Evolutionary conservation across 495 filamentous ascomycete species (phyloP).

Genomic region (Lophium mytilinum): DNA sequence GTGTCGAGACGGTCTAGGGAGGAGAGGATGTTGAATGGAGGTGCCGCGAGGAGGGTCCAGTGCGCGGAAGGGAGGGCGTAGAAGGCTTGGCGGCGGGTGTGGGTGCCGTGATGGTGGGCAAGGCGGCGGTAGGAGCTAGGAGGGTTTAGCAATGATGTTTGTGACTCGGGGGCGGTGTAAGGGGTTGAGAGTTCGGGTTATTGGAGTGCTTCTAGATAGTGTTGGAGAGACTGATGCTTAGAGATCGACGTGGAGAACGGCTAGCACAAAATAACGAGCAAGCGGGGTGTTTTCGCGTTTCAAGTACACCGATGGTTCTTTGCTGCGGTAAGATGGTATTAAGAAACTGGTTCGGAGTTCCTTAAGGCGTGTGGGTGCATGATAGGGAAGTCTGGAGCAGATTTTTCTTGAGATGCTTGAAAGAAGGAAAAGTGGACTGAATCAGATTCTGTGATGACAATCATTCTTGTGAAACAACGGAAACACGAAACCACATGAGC

Average conservation of each 20-base stretch:
- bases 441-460: background rate
- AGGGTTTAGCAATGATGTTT: background rate
- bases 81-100: conserved; percentile 80
- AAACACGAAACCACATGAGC: conserved; percentile 30
- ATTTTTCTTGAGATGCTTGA: background rate
- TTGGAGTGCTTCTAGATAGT: no score
- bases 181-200: background rate
- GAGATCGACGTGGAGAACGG: no score
- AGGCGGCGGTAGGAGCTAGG: conserved; percentile 55
- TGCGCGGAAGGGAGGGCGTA: conserved; percentile 80
- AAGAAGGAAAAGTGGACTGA: background rate
- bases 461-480: background rate
- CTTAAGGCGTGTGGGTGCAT: no score
- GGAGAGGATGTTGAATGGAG: conserved; percentile 74
- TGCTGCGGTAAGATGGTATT: no score
- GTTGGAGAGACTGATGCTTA: no score
- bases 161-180: background rate
- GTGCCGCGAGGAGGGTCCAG: conserved; percentile 67
- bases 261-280: no score
- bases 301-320: no score
- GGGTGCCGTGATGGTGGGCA: conserved; percentile 81
- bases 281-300: no score
- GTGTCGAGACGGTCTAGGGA: conserved; percentile 71
- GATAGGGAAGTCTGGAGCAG: no score
- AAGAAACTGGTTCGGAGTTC: no score